Evolutionary conservation across 805 yeast species (phyloP).

Genomic region (Kockiozyma suomiensis): DNA sequence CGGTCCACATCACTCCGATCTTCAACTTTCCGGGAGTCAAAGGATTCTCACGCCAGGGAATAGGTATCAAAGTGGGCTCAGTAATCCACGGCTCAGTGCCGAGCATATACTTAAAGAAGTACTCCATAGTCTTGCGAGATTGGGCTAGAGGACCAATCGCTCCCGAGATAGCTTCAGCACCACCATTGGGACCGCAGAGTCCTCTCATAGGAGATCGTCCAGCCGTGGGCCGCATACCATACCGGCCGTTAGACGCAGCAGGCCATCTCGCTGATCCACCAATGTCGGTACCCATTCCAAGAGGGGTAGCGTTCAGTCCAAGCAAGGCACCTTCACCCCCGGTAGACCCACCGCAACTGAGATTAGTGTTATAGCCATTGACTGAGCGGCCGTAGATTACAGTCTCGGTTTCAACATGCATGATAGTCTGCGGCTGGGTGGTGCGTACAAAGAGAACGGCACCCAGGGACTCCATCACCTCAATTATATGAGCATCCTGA

Average conservation of each 20-base stretch:
- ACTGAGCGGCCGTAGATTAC: conserved; percentile 61
- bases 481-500: conserved; percentile 53
- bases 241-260: conserved; percentile 63
- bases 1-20: conserved; percentile 53
- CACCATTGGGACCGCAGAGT: conserved; percentile 49
- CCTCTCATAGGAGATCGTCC: conserved; percentile 54
- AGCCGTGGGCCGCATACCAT: conserved; percentile 65
- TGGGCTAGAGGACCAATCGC: conserved; percentile 58
- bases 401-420: conserved; percentile 68
- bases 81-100: conserved; percentile 57
- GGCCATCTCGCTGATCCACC: conserved; percentile 74
- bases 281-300: conserved; percentile 70
- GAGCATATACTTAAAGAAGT: conserved; percentile 51
- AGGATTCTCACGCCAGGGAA: conserved; percentile 54
- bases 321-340: conserved; percentile 73
- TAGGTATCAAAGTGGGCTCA: conserved; percentile 53
- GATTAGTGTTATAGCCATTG: conserved; percentile 59
- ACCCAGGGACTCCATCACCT: conserved; percentile 54
- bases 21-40: conserved; percentile 44
- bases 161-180: conserved; percentile 52
- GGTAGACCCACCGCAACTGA: conserved; percentile 72
- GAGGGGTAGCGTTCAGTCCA: conserved; percentile 59
- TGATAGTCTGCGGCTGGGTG: conserved; percentile 67
- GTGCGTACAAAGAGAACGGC: conserved; percentile 68
- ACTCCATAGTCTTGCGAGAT: conserved; percentile 52